Base-by-base conservation (phyloP, 306 rosid species). In the Boehmeria nivea region DNA sequence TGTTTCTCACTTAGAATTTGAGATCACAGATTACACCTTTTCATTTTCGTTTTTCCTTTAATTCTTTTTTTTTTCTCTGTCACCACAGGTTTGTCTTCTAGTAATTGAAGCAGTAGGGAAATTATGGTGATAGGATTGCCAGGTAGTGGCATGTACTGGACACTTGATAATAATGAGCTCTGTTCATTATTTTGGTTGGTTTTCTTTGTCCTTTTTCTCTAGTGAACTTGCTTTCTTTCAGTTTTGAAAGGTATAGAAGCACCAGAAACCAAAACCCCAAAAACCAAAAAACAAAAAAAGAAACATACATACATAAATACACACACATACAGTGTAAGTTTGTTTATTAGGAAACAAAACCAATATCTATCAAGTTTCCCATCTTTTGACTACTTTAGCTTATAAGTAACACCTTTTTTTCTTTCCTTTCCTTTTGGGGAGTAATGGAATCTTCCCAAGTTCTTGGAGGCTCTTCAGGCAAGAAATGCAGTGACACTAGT, bases 391-490 rank as follows among this genome's bases (percentile, higher is more conserved):
- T n/a, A n/a, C n/a, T n/a, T n/a, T n/a, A n/a, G n/a, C 15, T 24
- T 51, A 24, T 46, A 46, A 8, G 11, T 46, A 20, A 13, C 11
- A 33, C 44, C 16, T 40, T 40, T 13, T 23, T 48, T 20, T 47
- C 14, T 59, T 36, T 18, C 20, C 14, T 17, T n/a, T 38, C 3
- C 1, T 12, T 20, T 34, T n/a, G n/a, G n/a, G 24, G 51, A 45
- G 58, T 6, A 40, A 85, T 85, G 94, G 87, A 85, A 66, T 57
- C 83, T 66, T 75, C 81, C 63, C 50, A 53, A 19, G 72, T 54
- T 71, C 43, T 40, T 51, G 76, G 59, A 66, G 61, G 58, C 43
- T 61, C 59, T 46, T 61, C 59, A 43, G 76, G 15, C 19, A 18
- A 45, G 42, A 72, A 77, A 72, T 60, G 63, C 44, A 64, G 63